Evolutionary conservation across 768 basidiomycete genomes (phyloP).

Genomic region (Amanita phalloides): DNA sequence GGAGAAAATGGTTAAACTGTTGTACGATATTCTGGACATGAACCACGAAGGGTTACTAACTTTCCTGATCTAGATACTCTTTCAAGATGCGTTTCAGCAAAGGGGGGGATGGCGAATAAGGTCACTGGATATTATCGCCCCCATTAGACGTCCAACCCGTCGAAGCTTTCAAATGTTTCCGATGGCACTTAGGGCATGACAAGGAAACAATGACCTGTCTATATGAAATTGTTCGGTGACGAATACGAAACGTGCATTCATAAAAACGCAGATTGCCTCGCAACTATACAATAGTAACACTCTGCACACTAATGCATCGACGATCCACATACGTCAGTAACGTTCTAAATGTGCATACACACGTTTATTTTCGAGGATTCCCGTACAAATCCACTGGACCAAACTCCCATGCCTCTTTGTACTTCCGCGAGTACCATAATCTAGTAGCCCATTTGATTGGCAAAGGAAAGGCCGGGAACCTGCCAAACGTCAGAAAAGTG

Average conservation of each 20-base stretch:
- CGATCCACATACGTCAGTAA: not conserved
- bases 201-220: not conserved
- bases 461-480: conserved; percentile 18
- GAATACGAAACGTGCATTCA: not conserved
- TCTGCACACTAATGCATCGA: no score
- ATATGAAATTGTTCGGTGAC: not conserved
- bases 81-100: not conserved
- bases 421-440: conserved; percentile 15
- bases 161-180: not conserved
- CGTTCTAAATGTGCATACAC: conserved; percentile 10
- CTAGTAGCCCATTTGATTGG: conserved; percentile 13
- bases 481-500: not conserved
- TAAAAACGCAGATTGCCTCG: not conserved
- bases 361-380: conserved; percentile 10
- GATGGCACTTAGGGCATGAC: not conserved
- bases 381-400: conserved; percentile 19
- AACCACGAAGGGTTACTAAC: not conserved
- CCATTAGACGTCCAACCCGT: not conserved
- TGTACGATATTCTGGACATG: not conserved
- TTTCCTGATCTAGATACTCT: not conserved
- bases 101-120: not conserved
- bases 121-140: not conserved
- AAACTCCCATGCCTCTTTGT: conserved; percentile 20
- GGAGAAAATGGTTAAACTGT: not conserved
- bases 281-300: not conserved